A percentile compares a stretch with the other conserved stretches of the same genome.
Evolutionary conservation across 495 filamentous ascomycete genomes (phyloP).

Genomic region (Chaetomium tenue): DNA sequence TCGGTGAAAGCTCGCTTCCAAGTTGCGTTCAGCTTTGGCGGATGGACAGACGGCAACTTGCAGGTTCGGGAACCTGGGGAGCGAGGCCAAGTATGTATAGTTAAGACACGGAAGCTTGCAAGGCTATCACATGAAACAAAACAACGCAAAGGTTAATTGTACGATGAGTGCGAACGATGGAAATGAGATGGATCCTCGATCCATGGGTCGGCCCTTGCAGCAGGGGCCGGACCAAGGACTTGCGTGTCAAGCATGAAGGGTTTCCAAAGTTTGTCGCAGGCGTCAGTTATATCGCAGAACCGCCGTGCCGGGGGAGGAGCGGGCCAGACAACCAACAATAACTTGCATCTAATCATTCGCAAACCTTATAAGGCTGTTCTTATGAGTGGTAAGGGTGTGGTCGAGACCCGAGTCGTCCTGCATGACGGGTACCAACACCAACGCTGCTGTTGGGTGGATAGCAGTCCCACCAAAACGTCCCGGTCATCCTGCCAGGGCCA

Average conservation of each 20-base stretch:
- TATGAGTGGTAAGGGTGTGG: constrained; percentile 6
- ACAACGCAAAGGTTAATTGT: background rate
- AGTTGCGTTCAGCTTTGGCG: background rate
- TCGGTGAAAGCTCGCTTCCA: background rate
- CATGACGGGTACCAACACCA: constrained; percentile 12
- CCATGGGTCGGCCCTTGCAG: background rate
- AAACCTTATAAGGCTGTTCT: constrained; percentile 4
- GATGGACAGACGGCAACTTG: background rate
- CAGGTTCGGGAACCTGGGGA: background rate
- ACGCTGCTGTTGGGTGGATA: constrained; percentile 10
- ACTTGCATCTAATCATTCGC: background rate
- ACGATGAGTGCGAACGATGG: background rate
- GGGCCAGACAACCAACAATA: constrained; percentile 7
- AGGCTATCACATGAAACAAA: background rate
- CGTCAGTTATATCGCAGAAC: constrained; percentile 14
- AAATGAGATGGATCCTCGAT: background rate
- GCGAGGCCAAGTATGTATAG: background rate
- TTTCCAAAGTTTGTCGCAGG: background rate
- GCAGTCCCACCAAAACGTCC: constrained; percentile 12
- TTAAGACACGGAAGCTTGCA: background rate
- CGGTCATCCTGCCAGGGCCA: constrained; percentile 1
- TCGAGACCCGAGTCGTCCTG: constrained; percentile 9
- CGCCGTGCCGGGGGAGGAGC: background rate
- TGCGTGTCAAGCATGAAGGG: background rate
- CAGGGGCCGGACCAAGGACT: background rate